phyloP scores from a whole-genome alignment of 169 alveolate species.

The Plasmodium ovale region DNA sequence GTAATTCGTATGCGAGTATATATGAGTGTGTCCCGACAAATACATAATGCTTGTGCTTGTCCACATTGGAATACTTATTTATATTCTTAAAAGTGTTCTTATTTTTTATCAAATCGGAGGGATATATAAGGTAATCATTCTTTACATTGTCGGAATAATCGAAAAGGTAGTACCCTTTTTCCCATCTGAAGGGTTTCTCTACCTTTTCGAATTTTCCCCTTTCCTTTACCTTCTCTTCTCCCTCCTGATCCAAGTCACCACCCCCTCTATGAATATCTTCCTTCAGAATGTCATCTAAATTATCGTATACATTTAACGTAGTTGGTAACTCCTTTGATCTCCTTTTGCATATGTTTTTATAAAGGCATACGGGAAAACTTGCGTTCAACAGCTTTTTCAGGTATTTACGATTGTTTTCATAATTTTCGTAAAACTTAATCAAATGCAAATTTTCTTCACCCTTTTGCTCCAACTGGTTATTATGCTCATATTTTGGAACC shows the following conservation, averaged over 20 bases:
- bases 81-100: constrained; percentile 22
- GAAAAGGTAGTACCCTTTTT: constrained; percentile 17
- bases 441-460: constrained; percentile 17
- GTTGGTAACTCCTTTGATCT: constrained; percentile 50
- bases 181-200: constrained; percentile 12
- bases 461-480: background rate
- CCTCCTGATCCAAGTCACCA: background rate
- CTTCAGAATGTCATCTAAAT: constrained; percentile 39
- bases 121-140: constrained; percentile 31
- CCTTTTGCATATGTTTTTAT: constrained; percentile 38
- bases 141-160: constrained; percentile 53
- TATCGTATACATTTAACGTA: constrained; percentile 50
- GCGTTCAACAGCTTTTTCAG: constrained; percentile 23
- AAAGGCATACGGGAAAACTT: constrained; percentile 54
- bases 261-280: background rate
- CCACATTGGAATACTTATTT: constrained; percentile 12
- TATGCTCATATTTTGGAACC: background rate
- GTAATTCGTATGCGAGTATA: constrained; percentile 45
- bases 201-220: background rate
- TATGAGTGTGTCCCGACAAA: constrained; percentile 62
- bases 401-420: constrained; percentile 42
- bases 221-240: background rate
- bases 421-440: constrained; percentile 36
- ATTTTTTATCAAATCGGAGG: constrained; percentile 40
- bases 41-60: constrained; percentile 21